Evolutionary conservation across 495 filamentous ascomycete genomes (phyloP).

Genomic region (Penicillium manginii): DNA sequence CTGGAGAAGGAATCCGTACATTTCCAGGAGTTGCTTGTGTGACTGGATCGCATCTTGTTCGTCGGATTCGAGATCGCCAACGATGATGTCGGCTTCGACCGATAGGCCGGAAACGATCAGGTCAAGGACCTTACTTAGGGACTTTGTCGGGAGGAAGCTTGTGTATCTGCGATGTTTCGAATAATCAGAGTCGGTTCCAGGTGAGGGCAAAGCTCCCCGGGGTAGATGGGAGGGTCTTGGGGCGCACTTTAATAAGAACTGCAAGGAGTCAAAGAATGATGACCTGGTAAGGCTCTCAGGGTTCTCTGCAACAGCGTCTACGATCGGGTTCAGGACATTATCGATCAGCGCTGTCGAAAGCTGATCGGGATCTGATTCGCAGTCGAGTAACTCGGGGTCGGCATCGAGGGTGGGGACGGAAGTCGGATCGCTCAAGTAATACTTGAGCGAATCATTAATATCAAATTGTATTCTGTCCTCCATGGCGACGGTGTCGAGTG

Average conservation of each 20-base stretch:
- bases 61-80: slow-evolving; percentile 86
- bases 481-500: slow-evolving; percentile 57
- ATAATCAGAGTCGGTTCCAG: slow-evolving; percentile 63
- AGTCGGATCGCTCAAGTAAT: slow-evolving; percentile 90
- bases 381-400: slow-evolving; percentile 80
- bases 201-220: slow-evolving; percentile 38
- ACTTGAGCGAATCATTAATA: slow-evolving; percentile 92
- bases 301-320: slow-evolving; percentile 89
- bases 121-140: slow-evolving; percentile 91
- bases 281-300: slow-evolving; percentile 82
- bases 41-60: slow-evolving; percentile 83
- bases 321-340: slow-evolving; percentile 84
- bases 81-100: slow-evolving; percentile 83
- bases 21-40: slow-evolving; percentile 90
- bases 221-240: slow-evolving; percentile 58
- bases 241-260: slow-evolving; percentile 95
- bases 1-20: slow-evolving; percentile 92
- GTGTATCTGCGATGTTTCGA: slow-evolving; percentile 73
- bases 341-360: slow-evolving; percentile 78
- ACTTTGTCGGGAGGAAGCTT: slow-evolving; percentile 75
- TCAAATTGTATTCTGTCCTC: slow-evolving; percentile 80
- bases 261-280: slow-evolving; percentile 85
- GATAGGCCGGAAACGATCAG: slow-evolving; percentile 90
- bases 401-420: slow-evolving; percentile 86
- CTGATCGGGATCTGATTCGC: slow-evolving; percentile 88